Conservation (phyloP, 257 asterid species). For the Solanum medicagineum region DNA sequence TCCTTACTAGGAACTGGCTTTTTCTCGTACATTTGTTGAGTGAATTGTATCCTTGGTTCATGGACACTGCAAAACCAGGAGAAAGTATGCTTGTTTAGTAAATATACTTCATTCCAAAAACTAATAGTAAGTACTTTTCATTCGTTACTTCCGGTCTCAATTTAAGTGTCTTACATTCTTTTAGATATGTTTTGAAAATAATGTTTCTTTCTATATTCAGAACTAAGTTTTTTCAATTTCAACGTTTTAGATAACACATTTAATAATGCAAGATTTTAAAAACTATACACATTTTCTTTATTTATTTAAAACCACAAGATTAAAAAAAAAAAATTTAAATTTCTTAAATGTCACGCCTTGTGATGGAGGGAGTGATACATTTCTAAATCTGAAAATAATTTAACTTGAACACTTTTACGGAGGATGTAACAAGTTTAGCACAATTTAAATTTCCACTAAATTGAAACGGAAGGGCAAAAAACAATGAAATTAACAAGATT, state of each 20-base stretch:
- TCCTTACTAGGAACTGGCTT: conserved; percentile 23
- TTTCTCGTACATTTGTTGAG: conserved; percentile 30
- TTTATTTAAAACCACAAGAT: no score
- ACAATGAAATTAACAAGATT: background rate
- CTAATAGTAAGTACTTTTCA: background rate
- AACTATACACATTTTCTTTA: no score
- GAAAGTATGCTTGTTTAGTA: background rate
- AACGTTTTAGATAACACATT: background rate
- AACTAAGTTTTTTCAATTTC: no score
- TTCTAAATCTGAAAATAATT: background rate
- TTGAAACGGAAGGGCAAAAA: background rate
- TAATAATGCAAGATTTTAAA: no score
- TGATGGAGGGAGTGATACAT: background rate
- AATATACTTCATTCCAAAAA: background rate
- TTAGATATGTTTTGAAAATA: background rate
- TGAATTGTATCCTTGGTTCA: conserved; percentile 26
- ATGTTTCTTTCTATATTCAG: background rate
- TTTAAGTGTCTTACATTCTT: background rate
- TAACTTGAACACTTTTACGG: background rate
- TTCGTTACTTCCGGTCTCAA: background rate
- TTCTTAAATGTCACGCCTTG: no score
- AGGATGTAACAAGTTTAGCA: background rate
- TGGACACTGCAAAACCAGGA: conserved; percentile 24
- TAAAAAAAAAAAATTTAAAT: no score
- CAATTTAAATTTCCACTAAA: background rate